Evolutionary conservation across 2,329 filamentous ascomycete genomes (phyloP).

Genomic region (Aspergillus fructus): DNA sequence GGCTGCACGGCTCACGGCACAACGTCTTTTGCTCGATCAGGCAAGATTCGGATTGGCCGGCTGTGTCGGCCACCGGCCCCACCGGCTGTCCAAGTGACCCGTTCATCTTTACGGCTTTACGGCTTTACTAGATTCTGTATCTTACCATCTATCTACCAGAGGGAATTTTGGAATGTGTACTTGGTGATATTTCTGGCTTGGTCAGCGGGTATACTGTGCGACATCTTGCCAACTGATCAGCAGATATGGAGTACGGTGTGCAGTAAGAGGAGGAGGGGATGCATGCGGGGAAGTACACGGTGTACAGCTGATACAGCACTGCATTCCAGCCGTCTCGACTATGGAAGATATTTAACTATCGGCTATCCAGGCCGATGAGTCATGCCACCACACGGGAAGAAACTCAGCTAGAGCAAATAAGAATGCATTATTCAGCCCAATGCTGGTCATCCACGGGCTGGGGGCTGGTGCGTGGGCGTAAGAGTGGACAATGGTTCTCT

Average conservation of each 20-base stretch:
- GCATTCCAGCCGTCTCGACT: not conserved
- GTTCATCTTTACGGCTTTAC: not conserved
- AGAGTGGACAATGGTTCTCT: not conserved
- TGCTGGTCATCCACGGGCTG: not conserved
- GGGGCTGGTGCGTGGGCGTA: not conserved
- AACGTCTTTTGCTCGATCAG: no score
- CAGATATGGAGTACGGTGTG: no score
- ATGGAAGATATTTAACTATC: not conserved
- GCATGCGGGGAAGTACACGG: not conserved
- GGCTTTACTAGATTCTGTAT: not conserved
- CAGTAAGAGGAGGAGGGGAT: not conserved
- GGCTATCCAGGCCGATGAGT: not conserved
- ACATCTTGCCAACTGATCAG: no score
- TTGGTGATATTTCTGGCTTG: not conserved
- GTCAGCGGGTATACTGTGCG: no score
- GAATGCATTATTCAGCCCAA: not conserved
- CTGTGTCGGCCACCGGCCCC: not conserved
- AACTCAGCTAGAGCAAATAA: not conserved
- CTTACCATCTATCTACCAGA: no score
- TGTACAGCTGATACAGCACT: not conserved
- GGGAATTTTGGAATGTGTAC: not conserved
- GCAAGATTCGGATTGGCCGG: not conserved
- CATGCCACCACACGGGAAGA: slow-evolving; percentile 3
- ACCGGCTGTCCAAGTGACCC: slow-evolving; percentile 1
- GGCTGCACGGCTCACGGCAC: no score